Evolutionary conservation across 768 basidiomycete genomes (phyloP).

Genomic region (Mrakia frigida): DNA sequence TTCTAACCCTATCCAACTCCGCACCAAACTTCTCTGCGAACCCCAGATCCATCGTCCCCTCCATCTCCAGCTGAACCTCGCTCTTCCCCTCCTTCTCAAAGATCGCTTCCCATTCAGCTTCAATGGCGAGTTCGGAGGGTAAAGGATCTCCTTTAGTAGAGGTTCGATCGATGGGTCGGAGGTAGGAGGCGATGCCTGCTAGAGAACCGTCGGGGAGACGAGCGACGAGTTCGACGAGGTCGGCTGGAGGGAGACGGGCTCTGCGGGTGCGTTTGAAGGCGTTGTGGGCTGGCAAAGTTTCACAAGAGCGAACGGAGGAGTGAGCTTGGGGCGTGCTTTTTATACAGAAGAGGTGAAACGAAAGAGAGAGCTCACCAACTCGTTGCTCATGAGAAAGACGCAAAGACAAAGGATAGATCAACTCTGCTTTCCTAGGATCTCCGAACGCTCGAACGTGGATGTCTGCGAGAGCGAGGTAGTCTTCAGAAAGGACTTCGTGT

Average conservation of each 20-base stretch:
- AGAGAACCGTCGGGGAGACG: neutral
- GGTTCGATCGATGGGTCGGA: neutral
- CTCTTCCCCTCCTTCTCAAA: neutral
- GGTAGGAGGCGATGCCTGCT: neutral
- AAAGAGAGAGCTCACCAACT: neutral
- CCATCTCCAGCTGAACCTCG: neutral
- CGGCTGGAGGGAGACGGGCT: neutral
- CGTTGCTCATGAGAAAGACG: neutral
- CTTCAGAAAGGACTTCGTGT: neutral
- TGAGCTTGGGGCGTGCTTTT: neutral
- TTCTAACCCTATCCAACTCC: slow-evolving; percentile 6
- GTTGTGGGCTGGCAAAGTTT: neutral
- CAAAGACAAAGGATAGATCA: neutral
- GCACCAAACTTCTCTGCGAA: neutral
- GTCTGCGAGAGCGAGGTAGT: neutral
- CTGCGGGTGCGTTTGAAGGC: neutral
- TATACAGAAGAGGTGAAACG: neutral
- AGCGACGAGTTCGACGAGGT: neutral
- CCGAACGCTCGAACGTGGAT: slow-evolving; percentile 14
- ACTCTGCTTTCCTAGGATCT: neutral
- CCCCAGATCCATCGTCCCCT: neutral
- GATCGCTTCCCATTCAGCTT: neutral
- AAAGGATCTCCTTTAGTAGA: neutral
- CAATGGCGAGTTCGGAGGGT: neutral
- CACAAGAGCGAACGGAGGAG: neutral